Evolutionary conservation across 1,284 basidiomycete genomes (phyloP).

Genomic region (Leccinum angustisporum): DNA sequence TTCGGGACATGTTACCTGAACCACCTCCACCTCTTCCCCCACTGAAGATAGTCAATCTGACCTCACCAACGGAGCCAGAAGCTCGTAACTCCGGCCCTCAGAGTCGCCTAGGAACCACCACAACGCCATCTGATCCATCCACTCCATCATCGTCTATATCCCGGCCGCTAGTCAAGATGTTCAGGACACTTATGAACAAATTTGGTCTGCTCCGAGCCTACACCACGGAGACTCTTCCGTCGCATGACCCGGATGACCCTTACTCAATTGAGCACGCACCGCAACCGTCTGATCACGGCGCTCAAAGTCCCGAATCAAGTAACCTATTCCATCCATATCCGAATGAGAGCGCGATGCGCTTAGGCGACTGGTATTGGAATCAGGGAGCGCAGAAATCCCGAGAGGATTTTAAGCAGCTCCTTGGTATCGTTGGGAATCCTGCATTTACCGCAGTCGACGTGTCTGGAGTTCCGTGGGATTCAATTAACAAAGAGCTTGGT

Average conservation of each 20-base stretch:
- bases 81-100: no score
- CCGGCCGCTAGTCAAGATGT: background rate
- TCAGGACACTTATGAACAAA: background rate
- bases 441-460: no score
- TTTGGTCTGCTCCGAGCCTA: background rate
- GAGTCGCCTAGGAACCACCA: no score
- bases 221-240: background rate
- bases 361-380: background rate
- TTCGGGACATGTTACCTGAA: background rate
- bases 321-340: background rate
- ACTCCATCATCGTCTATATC: no score
- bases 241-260: background rate
- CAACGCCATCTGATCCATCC: no score
- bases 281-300: background rate
- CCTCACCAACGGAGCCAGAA: background rate
- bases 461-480: no score
- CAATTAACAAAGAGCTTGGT: no score
- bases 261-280: background rate
- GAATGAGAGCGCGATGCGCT: background rate
- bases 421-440: no score
- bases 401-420: no score
- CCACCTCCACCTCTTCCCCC: background rate
- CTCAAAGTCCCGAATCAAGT: background rate
- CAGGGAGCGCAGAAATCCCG: no score
- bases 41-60: background rate